A percentile compares a stretch with the other conserved stretches of the same genome.
These are phyloP conservation scores for Dryadomyces quercivorus DNA, from an alignment of 2,329 filamentous ascomycete species.

Conservation along the genomic window DNA sequence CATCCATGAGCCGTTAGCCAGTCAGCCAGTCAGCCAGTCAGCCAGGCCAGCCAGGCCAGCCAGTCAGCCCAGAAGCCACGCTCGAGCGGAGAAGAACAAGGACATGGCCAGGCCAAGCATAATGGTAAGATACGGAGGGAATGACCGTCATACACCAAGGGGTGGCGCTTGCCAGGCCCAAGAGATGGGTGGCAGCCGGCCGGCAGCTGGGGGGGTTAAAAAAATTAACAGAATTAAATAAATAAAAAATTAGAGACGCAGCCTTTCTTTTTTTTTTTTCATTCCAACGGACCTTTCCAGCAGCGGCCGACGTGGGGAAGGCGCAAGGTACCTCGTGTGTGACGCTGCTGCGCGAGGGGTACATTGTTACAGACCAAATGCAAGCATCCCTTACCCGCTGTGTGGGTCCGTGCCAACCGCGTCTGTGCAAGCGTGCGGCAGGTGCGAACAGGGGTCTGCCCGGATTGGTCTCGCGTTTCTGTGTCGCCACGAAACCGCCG, in stretches of 20 bases:
- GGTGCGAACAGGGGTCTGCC: slow-evolving; percentile 10
- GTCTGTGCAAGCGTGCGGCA: slow-evolving; percentile 15
- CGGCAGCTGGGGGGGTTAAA: background rate
- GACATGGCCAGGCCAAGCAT: background rate
- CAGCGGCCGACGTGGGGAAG: slow-evolving; percentile 8
- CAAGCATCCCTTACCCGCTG: slow-evolving; percentile 12
- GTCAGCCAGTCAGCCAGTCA: background rate
- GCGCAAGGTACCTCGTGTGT: slow-evolving; percentile 1
- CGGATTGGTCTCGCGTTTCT: background rate
- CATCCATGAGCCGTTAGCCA: too few relatives aligned
- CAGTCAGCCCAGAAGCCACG: background rate
- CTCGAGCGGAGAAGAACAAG: background rate
- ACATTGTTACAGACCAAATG: background rate
- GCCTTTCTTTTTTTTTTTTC: background rate
- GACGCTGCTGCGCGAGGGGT: background rate
- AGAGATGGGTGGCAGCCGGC: background rate
- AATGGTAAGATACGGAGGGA: background rate
- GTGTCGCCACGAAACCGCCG: background rate
- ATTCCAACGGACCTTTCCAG: slow-evolving; percentile 1
- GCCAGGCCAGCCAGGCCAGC: background rate
- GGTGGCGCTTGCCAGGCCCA: background rate
- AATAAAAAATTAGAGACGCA: background rate
- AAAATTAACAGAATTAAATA: background rate
- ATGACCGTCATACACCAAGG: background rate
- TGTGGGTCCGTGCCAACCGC: slow-evolving; percentile 14